Evolutionary conservation across 495 filamentous ascomycete genomes (phyloP), one percentile per base, ranked within the genome.

Genomic region (Penicillium psychrofluorescens): DNA sequence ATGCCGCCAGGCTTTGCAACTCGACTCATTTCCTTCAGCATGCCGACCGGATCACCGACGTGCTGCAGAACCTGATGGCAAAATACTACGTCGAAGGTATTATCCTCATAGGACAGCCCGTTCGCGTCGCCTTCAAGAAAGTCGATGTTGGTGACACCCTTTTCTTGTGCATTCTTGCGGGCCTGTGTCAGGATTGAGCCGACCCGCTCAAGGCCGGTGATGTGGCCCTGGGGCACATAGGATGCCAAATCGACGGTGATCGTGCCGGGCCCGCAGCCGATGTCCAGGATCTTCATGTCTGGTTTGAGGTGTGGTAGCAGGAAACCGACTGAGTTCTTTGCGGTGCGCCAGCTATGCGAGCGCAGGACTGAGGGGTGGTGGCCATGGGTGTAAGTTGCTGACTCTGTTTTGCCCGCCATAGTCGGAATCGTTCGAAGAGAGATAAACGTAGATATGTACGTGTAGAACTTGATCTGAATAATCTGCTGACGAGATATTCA

Each of bases 231-330:
- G 0, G 74, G 67, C 1, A 75, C 69, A 31, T 65, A 55, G 1
- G 46, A 42, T 8, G 76, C 76, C 7, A 81, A 53, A 37, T 74
- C 76, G 1, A 69, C 53, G 1, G 76, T 80, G 45, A 80, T 80
- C 16, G 68, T 76, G 13, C 77, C 77, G 0, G 76, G 77, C 11
- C 78, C 77, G 53, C 77, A 81, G 36, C 78, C 78, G 28, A 81
- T 63, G 48, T 81, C 78, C 29, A 80, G 72, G 31, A 81, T 72
- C 11, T 64, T 58, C 56, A 71, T 65, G 35, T 59, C 41, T 0
- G 74, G 67, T 32, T 63, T 59, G 13, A 81, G 54, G 41, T 70
- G 58, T 1, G 62, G 66, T 2, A 79, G 56, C 0, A 83, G 61
- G 43, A 74, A 78, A 22, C 58, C 62, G 8, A 70, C 68, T 10